Evolutionary conservation across 495 filamentous ascomycete genomes (phyloP), one percentile per base, ranked within the genome.

Genomic region (Evernia prunastri): DNA sequence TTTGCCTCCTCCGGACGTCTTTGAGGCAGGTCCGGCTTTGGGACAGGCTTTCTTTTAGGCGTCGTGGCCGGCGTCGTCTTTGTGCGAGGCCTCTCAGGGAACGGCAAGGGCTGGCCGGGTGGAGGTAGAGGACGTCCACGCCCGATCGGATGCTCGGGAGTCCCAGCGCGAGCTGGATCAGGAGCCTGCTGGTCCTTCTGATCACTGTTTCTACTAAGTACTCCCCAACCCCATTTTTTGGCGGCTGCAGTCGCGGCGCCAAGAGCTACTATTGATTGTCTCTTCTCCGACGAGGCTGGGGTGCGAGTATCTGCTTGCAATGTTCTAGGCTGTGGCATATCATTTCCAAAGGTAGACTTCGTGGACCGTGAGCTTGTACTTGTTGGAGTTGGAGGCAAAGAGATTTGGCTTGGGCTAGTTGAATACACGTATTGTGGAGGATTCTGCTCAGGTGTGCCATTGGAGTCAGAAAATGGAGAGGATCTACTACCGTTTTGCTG

Each of bases 141-240:
- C 7, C 89, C 87, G 72, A 93, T 89, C 37, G 89, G 87, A 67
- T 86, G 81, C 43, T 82, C 79, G 17, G 84, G 81, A 43, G 85
- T 84, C n/a, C 77, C 78, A 65, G 72, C 75, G 70, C 72, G 74
- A 70, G 76, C 77, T 49, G 72, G 72, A 62, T 70, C 54, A 49
- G 74, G 67, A 20, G 76, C 47, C 20, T 58, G 67, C 31, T 69
- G 73, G 59, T 70, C 72, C 29, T 69, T 73, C 37, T 67, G 58
- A 1, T 80, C 77, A 20, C 81, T 79, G 56, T 83, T 80, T 45
- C 86, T 82, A 58, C 84, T 84, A 58, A 92, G 80, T 7, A 89
- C 84, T 68, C 83, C 87, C 78, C 84, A 82, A 23, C 89, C 84
- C 92, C 92, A 97, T 73, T 89, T 91, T 72, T 88, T 92, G 4